Conservation (phyloP, 2,329 filamentous ascomycete species). For the Dichotomopilus funicola region DNA sequence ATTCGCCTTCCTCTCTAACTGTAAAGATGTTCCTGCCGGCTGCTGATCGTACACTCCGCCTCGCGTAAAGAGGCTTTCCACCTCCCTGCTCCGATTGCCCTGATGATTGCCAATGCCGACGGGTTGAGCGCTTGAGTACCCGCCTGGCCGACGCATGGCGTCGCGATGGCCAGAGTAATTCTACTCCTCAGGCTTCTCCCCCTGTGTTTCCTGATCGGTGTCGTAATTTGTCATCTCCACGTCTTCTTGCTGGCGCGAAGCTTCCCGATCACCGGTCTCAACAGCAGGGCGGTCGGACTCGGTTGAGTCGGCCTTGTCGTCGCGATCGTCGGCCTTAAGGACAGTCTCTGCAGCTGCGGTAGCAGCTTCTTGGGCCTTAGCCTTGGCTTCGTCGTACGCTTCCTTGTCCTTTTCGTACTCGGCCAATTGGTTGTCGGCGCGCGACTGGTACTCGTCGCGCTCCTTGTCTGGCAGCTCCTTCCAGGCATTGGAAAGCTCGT, state of each 20-base stretch:
- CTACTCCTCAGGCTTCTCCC: slow-evolving; percentile 20
- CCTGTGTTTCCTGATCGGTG: slow-evolving; percentile 27
- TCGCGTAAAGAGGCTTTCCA: too few relatives aligned
- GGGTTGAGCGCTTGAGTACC: background rate
- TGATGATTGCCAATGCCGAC: background rate
- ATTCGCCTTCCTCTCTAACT: too few relatives aligned
- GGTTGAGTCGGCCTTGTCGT: slow-evolving; percentile 14
- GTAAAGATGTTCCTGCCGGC: too few relatives aligned
- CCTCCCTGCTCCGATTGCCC: too few relatives aligned
- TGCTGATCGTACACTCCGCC: too few relatives aligned
- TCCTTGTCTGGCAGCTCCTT: slow-evolving; percentile 44
- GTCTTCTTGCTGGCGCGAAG: slow-evolving; percentile 34
- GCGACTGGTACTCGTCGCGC: slow-evolving; percentile 43
- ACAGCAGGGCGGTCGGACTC: slow-evolving; percentile 17
- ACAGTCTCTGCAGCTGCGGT: slow-evolving; percentile 25
- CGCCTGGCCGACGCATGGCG: background rate
- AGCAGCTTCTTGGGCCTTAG: slow-evolving; percentile 1
- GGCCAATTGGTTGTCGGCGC: slow-evolving; percentile 34
- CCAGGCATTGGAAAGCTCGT: slow-evolving; percentile 50
- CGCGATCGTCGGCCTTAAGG: slow-evolving; percentile 5
- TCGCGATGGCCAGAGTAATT: background rate
- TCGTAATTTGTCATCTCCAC: slow-evolving; percentile 45
- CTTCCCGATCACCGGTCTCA: slow-evolving; percentile 20
- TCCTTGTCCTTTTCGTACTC: slow-evolving; percentile 41
- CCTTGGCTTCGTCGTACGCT: slow-evolving; percentile 28